A percentile compares a stretch with the other conserved stretches of the same genome.
Conservation (phyloP, 2,329 filamentous ascomycete species). For the Fonsecaea pugnacius region DNA sequence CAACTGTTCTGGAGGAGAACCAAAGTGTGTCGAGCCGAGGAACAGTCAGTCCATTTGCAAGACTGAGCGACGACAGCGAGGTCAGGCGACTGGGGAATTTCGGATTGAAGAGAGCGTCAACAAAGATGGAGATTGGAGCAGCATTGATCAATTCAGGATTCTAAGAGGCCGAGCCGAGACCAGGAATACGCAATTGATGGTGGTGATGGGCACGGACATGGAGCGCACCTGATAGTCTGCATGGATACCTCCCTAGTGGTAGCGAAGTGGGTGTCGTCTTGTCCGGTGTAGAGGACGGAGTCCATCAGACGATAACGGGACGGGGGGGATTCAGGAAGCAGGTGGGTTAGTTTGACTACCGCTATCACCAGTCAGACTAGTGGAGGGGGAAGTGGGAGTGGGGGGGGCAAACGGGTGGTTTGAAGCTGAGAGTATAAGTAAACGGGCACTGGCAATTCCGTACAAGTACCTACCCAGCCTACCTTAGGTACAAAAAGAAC, state of each 20-base stretch:
- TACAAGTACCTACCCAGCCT: too few relatives aligned
- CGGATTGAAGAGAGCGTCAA: not conserved
- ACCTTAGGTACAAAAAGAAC: too few relatives aligned
- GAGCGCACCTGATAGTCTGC: slow-evolving; percentile 8
- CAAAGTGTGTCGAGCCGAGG: slow-evolving; percentile 1
- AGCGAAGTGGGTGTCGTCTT: slow-evolving; percentile 21
- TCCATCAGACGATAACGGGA: not conserved
- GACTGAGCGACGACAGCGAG: slow-evolving; percentile 20
- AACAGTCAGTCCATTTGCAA: slow-evolving; percentile 3
- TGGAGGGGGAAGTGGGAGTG: not conserved
- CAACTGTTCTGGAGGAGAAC: not conserved
- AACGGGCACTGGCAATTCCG: not conserved
- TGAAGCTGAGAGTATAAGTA: not conserved
- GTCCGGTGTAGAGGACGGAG: not conserved
- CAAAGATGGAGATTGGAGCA: slow-evolving; percentile 12
- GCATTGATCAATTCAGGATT: slow-evolving; percentile 9
- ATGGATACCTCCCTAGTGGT: slow-evolving; percentile 18
- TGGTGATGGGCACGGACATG: slow-evolving; percentile 12
- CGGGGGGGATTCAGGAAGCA: not conserved
- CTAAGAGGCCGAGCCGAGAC: slow-evolving; percentile 22
- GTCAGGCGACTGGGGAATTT: slow-evolving; percentile 19
- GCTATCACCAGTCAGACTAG: not conserved
- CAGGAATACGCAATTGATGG: slow-evolving; percentile 14
- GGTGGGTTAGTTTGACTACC: not conserved
- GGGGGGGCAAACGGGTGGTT: not conserved